Evolutionary conservation across 169 alveolate species (phyloP).

Genomic region (Plasmodium berghei): DNA sequence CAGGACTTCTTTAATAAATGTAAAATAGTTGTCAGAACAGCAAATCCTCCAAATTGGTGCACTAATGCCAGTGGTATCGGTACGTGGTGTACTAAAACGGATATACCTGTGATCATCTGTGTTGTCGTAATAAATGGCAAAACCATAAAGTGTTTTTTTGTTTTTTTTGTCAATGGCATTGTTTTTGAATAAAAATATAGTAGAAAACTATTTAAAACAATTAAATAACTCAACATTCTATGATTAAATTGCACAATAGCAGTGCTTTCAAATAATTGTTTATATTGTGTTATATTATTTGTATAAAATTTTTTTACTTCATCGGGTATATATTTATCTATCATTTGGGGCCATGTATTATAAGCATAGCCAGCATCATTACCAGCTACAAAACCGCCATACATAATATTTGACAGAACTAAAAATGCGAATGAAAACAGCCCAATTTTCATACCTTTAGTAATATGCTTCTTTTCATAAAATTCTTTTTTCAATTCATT

Average conservation of each 20-base stretch:
- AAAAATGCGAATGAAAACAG: slow-evolving; percentile 30
- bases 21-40: slow-evolving; percentile 80
- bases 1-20: slow-evolving; percentile 50
- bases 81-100: slow-evolving; percentile 80
- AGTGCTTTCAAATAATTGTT: slow-evolving; percentile 85
- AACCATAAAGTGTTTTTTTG: slow-evolving; percentile 79
- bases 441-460: slow-evolving; percentile 42
- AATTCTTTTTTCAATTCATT: slow-evolving; percentile 49
- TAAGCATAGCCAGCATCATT: slow-evolving; percentile 89
- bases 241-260: slow-evolving; percentile 90
- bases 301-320: slow-evolving; percentile 75
- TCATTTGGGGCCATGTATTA: slow-evolving; percentile 92
- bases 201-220: slow-evolving; percentile 73
- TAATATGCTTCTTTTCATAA: slow-evolving; percentile 60
- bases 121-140: slow-evolving; percentile 80
- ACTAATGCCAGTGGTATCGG: slow-evolving; percentile 84
- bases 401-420: slow-evolving; percentile 51
- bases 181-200: slow-evolving; percentile 46
- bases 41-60: slow-evolving; percentile 85
- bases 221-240: slow-evolving; percentile 86
- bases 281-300: slow-evolving; percentile 31
- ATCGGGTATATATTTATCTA: slow-evolving; percentile 86
- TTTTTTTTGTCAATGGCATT: slow-evolving; percentile 54
- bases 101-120: slow-evolving; percentile 82
- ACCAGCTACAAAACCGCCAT: slow-evolving; percentile 90